A percentile compares a stretch with the other conserved stretches of the same genome.
Evolutionary conservation across 306 rosid species (phyloP).

Genomic region (Bauhinia variegata): DNA sequence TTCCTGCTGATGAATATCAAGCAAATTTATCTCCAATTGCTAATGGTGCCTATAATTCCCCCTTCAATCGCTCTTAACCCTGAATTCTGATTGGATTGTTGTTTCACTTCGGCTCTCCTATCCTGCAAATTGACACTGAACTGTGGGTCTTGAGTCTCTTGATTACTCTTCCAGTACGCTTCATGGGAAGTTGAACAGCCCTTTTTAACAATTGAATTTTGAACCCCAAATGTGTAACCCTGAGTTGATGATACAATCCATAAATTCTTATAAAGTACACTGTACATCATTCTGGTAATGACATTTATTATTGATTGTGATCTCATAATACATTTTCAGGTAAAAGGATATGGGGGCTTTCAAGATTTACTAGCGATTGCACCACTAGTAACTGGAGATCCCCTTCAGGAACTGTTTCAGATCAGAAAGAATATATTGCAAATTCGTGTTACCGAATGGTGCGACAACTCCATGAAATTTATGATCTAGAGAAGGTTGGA

Average conservation of each 20-base stretch:
- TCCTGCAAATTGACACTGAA: neutral
- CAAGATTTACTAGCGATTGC: slow-evolving; percentile 76
- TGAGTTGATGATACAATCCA: neutral
- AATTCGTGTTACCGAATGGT: slow-evolving; percentile 87
- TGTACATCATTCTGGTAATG: slow-evolving; percentile 17
- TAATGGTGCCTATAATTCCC: slow-evolving; percentile 5
- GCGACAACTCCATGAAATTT: slow-evolving; percentile 75
- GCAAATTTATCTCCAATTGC: slow-evolving; percentile 10
- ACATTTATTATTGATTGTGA: slow-evolving; percentile 26
- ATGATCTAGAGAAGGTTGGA: slow-evolving; percentile 81
- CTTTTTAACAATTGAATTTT: slow-evolving; percentile 24
- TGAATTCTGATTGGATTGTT: neutral
- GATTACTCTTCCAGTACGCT: neutral
- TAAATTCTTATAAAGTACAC: neutral
- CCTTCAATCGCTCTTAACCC: neutral
- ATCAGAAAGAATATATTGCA: slow-evolving; percentile 73
- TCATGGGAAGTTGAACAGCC: slow-evolving; percentile 15
- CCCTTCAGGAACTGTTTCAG: slow-evolving; percentile 59
- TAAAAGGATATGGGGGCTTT: slow-evolving; percentile 67
- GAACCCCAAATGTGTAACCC: slow-evolving; percentile 5
- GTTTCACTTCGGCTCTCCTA: neutral
- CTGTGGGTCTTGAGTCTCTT: neutral
- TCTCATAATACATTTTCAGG: slow-evolving; percentile 51
- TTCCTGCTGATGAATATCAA: slow-evolving; percentile 4
- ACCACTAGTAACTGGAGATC: slow-evolving; percentile 57